Evolutionary conservation across 805 yeast genomes (phyloP).

Genomic region (Ogataea naganishii): DNA sequence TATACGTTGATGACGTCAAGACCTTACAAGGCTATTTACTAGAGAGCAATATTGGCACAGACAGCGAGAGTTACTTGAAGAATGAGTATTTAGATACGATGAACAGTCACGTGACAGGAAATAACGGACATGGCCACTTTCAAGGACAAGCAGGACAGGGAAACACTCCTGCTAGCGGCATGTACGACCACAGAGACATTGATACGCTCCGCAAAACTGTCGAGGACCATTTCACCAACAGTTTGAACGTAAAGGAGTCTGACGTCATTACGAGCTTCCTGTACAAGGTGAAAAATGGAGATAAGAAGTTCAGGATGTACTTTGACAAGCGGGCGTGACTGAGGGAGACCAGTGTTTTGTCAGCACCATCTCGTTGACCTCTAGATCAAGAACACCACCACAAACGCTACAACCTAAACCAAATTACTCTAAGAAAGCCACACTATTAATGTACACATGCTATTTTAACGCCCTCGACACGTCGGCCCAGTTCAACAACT

Average conservation of each 20-base stretch:
- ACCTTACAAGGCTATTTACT: conserved; percentile 64
- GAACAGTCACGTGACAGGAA: conserved; percentile 12
- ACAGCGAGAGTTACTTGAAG: conserved; percentile 35
- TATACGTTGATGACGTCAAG: conserved; percentile 48
- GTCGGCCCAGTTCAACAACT: too few species aligned
- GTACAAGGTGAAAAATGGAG: conserved; percentile 72
- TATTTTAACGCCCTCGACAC: too few species aligned
- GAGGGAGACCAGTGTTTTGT: too few species aligned
- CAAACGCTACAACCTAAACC: too few species aligned
- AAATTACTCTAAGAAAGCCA: too few species aligned
- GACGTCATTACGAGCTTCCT: conserved; percentile 85
- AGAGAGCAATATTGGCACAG: conserved; percentile 64
- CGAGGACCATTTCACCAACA: conserved; percentile 49
- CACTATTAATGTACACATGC: too few species aligned
- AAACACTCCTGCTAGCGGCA: background rate
- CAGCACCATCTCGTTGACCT: background rate
- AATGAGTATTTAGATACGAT: too few species aligned
- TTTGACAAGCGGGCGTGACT: conserved; percentile 18
- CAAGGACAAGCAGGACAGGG: too few species aligned
- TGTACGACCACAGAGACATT: conserved; percentile 21
- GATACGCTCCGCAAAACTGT: conserved; percentile 20
- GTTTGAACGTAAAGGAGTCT: conserved; percentile 57
- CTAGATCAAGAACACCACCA: background rate
- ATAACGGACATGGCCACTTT: too few species aligned
- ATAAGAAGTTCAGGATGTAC: conserved; percentile 29